Evolutionary conservation across 2,329 filamentous ascomycete genomes (phyloP).

Genomic region (Fonsecaea erecta): DNA sequence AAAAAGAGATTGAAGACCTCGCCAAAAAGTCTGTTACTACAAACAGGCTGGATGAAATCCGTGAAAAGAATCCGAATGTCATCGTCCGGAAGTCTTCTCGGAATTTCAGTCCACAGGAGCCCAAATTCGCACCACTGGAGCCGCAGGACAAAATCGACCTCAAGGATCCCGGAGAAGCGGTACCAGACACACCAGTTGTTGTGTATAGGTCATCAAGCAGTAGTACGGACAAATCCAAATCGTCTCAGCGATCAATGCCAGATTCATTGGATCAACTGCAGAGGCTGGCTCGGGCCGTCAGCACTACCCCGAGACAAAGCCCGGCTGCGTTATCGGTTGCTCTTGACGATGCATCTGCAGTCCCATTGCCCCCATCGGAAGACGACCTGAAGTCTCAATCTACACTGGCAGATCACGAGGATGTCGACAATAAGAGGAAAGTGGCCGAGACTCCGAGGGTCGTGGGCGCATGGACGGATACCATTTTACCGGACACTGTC

Average conservation of each 20-base stretch:
- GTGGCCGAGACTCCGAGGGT: constrained; percentile 47
- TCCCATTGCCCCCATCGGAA: neutral
- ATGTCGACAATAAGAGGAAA: neutral
- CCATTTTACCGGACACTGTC: constrained; percentile 48
- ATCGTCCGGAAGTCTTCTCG: constrained; percentile 31
- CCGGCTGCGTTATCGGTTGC: constrained; percentile 20
- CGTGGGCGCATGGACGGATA: constrained; percentile 54
- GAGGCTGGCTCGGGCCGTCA: constrained; percentile 44
- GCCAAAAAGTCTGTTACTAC: constrained; percentile 34
- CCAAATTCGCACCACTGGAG: constrained; percentile 24
- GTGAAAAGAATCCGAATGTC: constrained; percentile 32
- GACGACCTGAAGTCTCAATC: constrained; percentile 8
- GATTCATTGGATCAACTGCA: constrained; percentile 46
- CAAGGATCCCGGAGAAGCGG: constrained; percentile 39
- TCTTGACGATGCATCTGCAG: constrained; percentile 11
- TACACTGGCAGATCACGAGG: constrained; percentile 1
- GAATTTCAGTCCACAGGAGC: constrained; percentile 28
- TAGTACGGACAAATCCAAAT: constrained; percentile 22
- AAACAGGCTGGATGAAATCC: constrained; percentile 35
- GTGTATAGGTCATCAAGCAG: constrained; percentile 42
- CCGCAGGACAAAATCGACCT: neutral
- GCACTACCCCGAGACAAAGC: constrained; percentile 32
- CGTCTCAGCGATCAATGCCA: constrained; percentile 28
- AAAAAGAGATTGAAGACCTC: constrained; percentile 36
- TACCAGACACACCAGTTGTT: constrained; percentile 47